Evolutionary conservation across 116 monocot species (phyloP), one percentile per base, ranked within the genome.

Genomic region (Trichopus zeylanicus): DNA sequence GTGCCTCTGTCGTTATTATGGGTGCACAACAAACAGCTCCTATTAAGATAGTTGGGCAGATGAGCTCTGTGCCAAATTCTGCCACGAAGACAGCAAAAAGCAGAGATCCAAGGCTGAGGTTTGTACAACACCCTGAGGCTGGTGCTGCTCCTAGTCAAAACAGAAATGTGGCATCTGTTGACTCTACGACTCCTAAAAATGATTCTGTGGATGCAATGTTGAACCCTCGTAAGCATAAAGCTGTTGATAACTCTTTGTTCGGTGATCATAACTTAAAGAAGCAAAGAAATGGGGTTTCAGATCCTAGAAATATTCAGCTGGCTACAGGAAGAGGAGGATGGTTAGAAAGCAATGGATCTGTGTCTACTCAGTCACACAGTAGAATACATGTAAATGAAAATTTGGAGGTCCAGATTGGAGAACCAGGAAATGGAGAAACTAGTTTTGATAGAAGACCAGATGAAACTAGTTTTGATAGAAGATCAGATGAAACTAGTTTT

Each of bases 91-190:
- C 67, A 5, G 57, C 69, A 51, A 98, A 81, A 62, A 91, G 79
- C 53, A 91, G 92, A 73, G 98, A 92, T 76, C 92, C 88, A 31
- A 80, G 98, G 66, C 85, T 88, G 38, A 82, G 69, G 65, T 64
- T 86, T 49, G 54, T 76, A 20, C 79, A n/a, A n/a, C n/a, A 78
- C 21, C 22, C 63, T 60, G 75, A 80, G 62, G 30, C 27, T 1
- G 58, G 18, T 32, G 61, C 32, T 64, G 2, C 58, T 59, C 32
- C 61, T 28, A 57, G 71, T 63, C 60, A 20, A 12, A 72, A 63
- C 18, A 70, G 51, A 34, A 62, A 39, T 2, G 13, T 28, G 19
- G 30, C 51, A 2, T 26, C 55, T 20, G 0, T 29, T 9, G 62
- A 48, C 5, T 12, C 53, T 61, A 53, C 48, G 37, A 24, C 27